Evolutionary conservation across 805 yeast species (phyloP).

Genomic region (Maudiozyma pseudohumilis): DNA sequence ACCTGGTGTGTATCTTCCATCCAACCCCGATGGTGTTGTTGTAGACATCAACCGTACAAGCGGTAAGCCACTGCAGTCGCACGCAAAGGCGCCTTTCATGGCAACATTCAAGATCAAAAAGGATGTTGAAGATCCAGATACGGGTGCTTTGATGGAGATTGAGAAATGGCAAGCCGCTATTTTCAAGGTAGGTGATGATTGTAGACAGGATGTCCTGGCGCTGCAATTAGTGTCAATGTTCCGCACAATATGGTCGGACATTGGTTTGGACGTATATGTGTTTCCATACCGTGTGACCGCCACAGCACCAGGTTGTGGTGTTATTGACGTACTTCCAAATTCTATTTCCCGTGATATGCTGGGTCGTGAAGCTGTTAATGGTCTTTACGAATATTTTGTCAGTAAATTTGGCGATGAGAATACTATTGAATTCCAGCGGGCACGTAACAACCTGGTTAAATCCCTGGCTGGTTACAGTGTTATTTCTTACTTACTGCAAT

Average conservation of each 20-base stretch:
- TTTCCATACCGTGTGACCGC: conserved; percentile 95
- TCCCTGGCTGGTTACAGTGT: conserved; percentile 92
- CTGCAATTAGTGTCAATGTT: conserved; percentile 85
- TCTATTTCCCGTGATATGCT: conserved; percentile 95
- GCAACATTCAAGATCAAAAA: conserved; percentile 83
- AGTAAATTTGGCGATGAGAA: conserved; percentile 93
- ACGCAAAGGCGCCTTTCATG: conserved; percentile 97
- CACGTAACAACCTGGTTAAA: conserved; percentile 85
- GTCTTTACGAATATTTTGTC: conserved; percentile 82
- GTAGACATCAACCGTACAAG: conserved; percentile 84
- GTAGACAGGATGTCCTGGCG: conserved; percentile 94
- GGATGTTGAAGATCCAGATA: conserved; percentile 34
- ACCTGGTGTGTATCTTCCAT: conserved; percentile 84
- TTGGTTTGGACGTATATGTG: conserved; percentile 83
- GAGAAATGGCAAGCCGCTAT: conserved; percentile 91
- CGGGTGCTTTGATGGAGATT: conserved; percentile 34
- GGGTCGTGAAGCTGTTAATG: conserved; percentile 98
- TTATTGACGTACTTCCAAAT: conserved; percentile 93
- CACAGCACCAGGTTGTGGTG: conserved; percentile 98
- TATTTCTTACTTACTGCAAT: conserved; percentile 80
- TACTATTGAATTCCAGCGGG: conserved; percentile 79
- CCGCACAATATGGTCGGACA: conserved; percentile 78
- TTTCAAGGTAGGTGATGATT: conserved; percentile 98
- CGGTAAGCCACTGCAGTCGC: conserved; percentile 92
- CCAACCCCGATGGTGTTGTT: conserved; percentile 93